A percentile compares a stretch with the other conserved stretches of the same genome.
Evolutionary conservation across 768 basidiomycete species (phyloP).

Genomic region (Russula lepida): DNA sequence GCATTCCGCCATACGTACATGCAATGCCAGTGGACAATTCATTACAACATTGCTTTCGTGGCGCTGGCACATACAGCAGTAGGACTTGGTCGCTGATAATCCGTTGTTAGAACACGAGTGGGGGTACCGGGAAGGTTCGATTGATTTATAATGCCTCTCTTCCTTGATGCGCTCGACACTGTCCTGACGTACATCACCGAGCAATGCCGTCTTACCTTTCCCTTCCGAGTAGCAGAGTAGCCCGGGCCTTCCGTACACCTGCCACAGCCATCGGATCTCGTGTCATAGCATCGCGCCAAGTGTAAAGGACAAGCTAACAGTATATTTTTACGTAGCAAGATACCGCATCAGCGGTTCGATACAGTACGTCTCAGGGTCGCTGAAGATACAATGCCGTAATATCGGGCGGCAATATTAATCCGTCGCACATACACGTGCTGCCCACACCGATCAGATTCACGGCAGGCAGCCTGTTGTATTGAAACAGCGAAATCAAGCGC

Average conservation of each 20-base stretch:
- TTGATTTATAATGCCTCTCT: not conserved
- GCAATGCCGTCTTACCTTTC: not conserved
- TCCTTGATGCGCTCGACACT: not conserved
- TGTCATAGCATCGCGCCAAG: not conserved
- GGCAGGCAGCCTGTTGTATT: not conserved
- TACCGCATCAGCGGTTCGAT: not conserved
- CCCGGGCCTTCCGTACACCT: not conserved
- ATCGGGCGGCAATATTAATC: not conserved
- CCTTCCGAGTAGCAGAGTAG: not conserved
- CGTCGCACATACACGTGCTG: not conserved
- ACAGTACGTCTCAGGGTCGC: not conserved
- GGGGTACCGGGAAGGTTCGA: not conserved
- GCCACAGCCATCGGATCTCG: not conserved
- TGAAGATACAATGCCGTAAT: not conserved
- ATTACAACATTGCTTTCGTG: not conserved
- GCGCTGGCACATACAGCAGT: not conserved
- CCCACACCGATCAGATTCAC: constrained; percentile 10
- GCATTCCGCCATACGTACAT: not conserved
- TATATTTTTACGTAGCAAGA: too few species aligned
- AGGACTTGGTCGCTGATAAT: not conserved
- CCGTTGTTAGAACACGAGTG: constrained; percentile 1
- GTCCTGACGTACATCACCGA: not conserved
- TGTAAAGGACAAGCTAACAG: too few species aligned
- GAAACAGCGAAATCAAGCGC: not conserved
- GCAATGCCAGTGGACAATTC: not conserved